Evolutionary conservation across 495 filamentous ascomycete species (phyloP).

Genomic region (Parachaetomium inaequale): DNA sequence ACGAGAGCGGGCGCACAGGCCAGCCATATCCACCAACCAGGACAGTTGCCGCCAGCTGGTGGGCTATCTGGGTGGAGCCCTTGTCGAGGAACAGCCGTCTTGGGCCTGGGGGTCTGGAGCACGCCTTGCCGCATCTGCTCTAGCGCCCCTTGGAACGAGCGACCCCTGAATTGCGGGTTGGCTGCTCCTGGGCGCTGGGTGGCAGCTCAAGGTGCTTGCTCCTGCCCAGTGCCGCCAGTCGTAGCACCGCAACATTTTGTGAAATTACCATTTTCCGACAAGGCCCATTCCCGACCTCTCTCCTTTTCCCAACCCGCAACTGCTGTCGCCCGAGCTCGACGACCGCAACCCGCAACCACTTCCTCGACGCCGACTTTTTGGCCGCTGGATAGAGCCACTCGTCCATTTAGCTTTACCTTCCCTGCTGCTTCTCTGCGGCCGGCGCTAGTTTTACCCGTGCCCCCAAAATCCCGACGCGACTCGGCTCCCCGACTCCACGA

Average conservation of each 20-base stretch:
- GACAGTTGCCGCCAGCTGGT: slow-evolving; percentile 1
- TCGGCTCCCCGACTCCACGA: slow-evolving; percentile 17
- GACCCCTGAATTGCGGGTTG: slow-evolving; percentile 29
- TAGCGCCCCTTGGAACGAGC: slow-evolving; percentile 24
- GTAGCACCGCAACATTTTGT: slow-evolving; percentile 38
- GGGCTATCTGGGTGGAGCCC: background rate
- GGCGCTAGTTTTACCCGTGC: slow-evolving; percentile 29
- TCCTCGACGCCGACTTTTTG: slow-evolving; percentile 16
- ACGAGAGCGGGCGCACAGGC: background rate
- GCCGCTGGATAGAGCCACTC: slow-evolving; percentile 30
- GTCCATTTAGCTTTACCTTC: slow-evolving; percentile 24
- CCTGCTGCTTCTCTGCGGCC: slow-evolving; percentile 16
- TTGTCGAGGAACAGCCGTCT: slow-evolving; percentile 8
- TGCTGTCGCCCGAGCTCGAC: slow-evolving; percentile 22
- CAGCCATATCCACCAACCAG: background rate
- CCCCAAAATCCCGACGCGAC: slow-evolving; percentile 20
- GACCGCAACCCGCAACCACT: slow-evolving; percentile 14
- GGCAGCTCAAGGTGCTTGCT: slow-evolving; percentile 21
- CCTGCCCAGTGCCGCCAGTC: too few relatives aligned
- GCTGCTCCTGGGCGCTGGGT: slow-evolving; percentile 17
- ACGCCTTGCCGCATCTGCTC: slow-evolving; percentile 13
- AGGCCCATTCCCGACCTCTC: slow-evolving; percentile 30
- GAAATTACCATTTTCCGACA: slow-evolving; percentile 40
- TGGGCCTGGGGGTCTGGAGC: slow-evolving; percentile 18
- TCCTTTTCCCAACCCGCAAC: slow-evolving; percentile 34